Base-by-base conservation (phyloP, 345 rosid genomes). In the Cardamine occulta region DNA sequence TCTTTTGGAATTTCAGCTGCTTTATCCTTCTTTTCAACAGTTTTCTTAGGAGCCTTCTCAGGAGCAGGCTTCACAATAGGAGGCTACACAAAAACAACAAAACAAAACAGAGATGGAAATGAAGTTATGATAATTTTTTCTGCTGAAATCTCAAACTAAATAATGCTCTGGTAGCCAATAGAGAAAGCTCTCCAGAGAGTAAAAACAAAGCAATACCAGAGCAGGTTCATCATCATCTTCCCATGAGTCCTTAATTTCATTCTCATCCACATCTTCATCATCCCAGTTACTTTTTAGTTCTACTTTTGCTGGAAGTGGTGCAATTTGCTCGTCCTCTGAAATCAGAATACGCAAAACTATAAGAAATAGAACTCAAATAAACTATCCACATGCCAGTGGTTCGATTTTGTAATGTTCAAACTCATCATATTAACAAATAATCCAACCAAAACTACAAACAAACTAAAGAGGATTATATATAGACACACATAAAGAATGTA, bases 231-330 rank as follows among this genome's bases (percentile, higher is more conserved):
- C 96, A 48, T 96, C 99, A 80, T 93, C 98, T 77, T 95, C 99
- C 99, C 98, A 95, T 9, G 99, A 95, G 37, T 95, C 99, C 80
- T 93, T 96, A 64, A 96, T 84, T 76, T 88, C 97, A 78, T 82
- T 59, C 11, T 90, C 98, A 75, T 96, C 98, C 49, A 83, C 85
- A 76, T 96, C 98, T 70, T 95, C 99, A 69, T 91, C 99, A 72
- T 96, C 96, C 99, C 99, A 96, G 4, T 74, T 79, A 49, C 69
- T 89, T 86, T 81, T 83, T 32, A 84, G 81, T 19, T 63, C 86
- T 51, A 67, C 88, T 85, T 93, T 89, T 5, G 69, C 37, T 74
- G 59, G 52, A 7, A 92, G 54, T 58, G 96, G 80, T 77, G 88
- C 88, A 75, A 88, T 75, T 44, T 81, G 75, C 56, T 85, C 97